These are phyloP conservation scores for Umbellularia californica DNA, from an alignment of 164 flowering plant species.

Conservation along the genomic window DNA sequence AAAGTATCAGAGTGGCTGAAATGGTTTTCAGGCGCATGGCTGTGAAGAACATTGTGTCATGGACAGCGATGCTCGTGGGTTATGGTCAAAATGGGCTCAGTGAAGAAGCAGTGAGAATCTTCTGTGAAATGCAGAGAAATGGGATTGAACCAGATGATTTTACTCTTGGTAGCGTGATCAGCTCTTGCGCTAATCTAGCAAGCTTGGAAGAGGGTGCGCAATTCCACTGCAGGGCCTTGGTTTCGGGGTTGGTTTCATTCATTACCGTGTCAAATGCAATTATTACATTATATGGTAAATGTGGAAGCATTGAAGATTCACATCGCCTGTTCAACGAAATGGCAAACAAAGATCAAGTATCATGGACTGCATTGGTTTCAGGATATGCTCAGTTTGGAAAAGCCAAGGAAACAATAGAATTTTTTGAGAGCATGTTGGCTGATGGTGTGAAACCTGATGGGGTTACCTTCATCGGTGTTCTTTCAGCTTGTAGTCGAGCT, in stretches of 20 bases:
- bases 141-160: slow-evolving; percentile 65
- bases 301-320: slow-evolving; percentile 67
- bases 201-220: slow-evolving; percentile 84
- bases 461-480: slow-evolving; percentile 74
- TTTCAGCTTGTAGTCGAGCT: slow-evolving; percentile 91
- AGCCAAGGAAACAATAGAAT: slow-evolving; percentile 55
- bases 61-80: slow-evolving; percentile 89
- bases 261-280: slow-evolving; percentile 75
- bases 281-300: slow-evolving; percentile 71
- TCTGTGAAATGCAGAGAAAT: slow-evolving; percentile 61
- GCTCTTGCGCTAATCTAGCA: slow-evolving; percentile 83
- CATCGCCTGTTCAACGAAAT: slow-evolving; percentile 58
- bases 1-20: slow-evolving; percentile 51
- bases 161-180: slow-evolving; percentile 79
- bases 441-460: slow-evolving; percentile 70
- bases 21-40: slow-evolving; percentile 55
- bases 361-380: slow-evolving; percentile 84
- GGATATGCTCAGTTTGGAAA: slow-evolving; percentile 86
- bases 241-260: slow-evolving; percentile 54
- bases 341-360: slow-evolving; percentile 61
- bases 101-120: slow-evolving; percentile 66
- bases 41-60: slow-evolving; percentile 62
- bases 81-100: slow-evolving; percentile 72
- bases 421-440: slow-evolving; percentile 70
- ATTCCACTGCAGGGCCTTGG: slow-evolving; percentile 63